These are phyloP conservation scores for Ophiostoma australiae DNA, from an alignment of 2,329 filamentous ascomycete genomes.

Conservation along the genomic window DNA sequence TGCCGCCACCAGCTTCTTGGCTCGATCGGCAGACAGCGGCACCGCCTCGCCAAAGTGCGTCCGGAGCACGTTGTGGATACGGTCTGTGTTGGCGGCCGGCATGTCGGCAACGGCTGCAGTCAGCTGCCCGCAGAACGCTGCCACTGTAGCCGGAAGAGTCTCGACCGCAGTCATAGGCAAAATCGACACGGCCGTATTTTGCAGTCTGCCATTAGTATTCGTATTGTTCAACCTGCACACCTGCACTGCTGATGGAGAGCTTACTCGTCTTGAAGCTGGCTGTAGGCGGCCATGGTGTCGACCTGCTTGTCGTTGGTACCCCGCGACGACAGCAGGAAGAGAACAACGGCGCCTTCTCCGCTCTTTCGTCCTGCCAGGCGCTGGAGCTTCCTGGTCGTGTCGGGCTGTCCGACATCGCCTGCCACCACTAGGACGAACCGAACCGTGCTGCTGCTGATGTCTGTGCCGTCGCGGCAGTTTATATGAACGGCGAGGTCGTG, in stretches of 20 bases:
- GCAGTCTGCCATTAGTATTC: background rate
- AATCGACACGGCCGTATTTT: background rate
- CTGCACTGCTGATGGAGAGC: background rate
- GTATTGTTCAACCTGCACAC: too few species aligned
- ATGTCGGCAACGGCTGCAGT: background rate
- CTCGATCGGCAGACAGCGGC: conserved; percentile 8
- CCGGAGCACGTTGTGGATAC: conserved; percentile 10
- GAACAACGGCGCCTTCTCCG: conserved; percentile 33
- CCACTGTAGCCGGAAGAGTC: conserved; percentile 38
- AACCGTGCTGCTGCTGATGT: conserved; percentile 28
- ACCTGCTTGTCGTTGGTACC: background rate
- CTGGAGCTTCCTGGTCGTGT: conserved; percentile 36
- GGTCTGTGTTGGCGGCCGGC: background rate
- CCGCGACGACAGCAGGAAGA: conserved; percentile 39
- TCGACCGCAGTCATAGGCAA: conserved; percentile 37
- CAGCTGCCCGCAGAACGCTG: conserved; percentile 37
- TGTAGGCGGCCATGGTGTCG: background rate
- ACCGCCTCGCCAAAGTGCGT: conserved; percentile 12
- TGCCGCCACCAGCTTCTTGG: conserved; percentile 11
- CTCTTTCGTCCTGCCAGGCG: conserved; percentile 32
- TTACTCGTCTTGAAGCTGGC: background rate
- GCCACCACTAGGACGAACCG: conserved; percentile 41
- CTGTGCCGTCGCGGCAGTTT: too few species aligned
- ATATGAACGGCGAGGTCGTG: conserved; percentile 46
- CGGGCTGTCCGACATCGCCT: conserved; percentile 34